Conservation (phyloP, 805 yeast genomes). For the Scheffersomyces stipitis region DNA sequence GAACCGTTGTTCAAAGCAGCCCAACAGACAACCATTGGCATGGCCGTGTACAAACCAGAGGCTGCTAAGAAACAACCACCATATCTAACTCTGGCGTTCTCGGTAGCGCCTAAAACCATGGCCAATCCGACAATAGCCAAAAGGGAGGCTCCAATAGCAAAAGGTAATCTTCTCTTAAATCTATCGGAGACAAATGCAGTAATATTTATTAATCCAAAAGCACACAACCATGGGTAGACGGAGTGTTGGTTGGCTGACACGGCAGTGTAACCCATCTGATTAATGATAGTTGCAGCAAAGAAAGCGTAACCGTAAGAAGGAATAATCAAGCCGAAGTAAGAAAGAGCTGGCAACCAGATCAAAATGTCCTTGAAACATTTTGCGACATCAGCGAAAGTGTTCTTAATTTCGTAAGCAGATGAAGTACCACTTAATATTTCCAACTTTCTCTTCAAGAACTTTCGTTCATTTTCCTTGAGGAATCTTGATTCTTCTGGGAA, state of each 20-base stretch:
- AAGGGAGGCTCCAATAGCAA: slow-evolving; percentile 37
- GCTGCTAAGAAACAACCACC: slow-evolving; percentile 65
- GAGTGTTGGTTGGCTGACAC: slow-evolving; percentile 77
- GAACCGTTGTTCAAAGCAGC: slow-evolving; percentile 60
- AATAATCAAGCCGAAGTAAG: slow-evolving; percentile 63
- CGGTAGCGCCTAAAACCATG: slow-evolving; percentile 49
- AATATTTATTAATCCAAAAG: slow-evolving; percentile 65
- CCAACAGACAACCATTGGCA: slow-evolving; percentile 76
- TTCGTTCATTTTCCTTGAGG: slow-evolving; percentile 49
- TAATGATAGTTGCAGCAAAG: slow-evolving; percentile 68
- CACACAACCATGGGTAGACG: slow-evolving; percentile 81
- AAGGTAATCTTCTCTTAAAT: slow-evolving; percentile 45
- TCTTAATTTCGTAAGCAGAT: slow-evolving; percentile 50
- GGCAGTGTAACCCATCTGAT: slow-evolving; percentile 61
- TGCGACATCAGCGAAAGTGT: slow-evolving; percentile 45
- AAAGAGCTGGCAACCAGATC: slow-evolving; percentile 56
- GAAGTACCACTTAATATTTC: slow-evolving; percentile 46
- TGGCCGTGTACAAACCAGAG: slow-evolving; percentile 57
- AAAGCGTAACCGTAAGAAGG: slow-evolving; percentile 79
- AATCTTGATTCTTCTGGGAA: slow-evolving; percentile 70
- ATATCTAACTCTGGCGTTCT: slow-evolving; percentile 45
- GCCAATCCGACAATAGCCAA: slow-evolving; percentile 54
- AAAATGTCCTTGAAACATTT: slow-evolving; percentile 59
- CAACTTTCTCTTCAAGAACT: slow-evolving; percentile 57
- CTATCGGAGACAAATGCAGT: slow-evolving; percentile 57